Evolutionary conservation across 176 grass and related monocot species (phyloP).

Genomic region (Alopecurus myosuroides): DNA sequence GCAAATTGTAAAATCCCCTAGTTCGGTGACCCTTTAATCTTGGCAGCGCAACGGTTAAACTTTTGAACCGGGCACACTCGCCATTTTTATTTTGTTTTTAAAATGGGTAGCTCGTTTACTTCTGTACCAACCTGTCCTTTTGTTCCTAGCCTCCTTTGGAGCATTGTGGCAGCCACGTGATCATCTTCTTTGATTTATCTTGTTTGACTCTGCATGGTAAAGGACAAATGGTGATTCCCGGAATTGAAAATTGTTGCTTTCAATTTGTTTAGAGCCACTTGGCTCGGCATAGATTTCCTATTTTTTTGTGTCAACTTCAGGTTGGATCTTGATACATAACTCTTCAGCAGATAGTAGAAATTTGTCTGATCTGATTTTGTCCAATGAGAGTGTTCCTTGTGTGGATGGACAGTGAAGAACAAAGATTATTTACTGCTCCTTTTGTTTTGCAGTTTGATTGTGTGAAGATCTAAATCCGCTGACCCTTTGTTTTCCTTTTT

Average conservation of each 20-base stretch:
- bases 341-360: background rate
- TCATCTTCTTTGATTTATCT: constrained; percentile 11
- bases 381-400: background rate
- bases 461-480: background rate
- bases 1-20: too few species aligned
- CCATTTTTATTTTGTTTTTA: constrained; percentile 8
- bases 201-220: background rate
- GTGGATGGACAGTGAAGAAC: background rate
- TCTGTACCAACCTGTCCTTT: background rate
- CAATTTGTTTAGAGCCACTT: background rate
- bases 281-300: background rate
- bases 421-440: constrained; percentile 2
- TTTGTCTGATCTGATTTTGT: background rate
- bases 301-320: background rate
- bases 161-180: constrained; percentile 24
- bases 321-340: constrained; percentile 18
- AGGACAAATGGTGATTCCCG: background rate
- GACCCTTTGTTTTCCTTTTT: background rate
- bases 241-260: background rate
- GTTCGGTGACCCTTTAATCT: background rate
- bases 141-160: constrained; percentile 14
- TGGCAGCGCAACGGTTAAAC: background rate
- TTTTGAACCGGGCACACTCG: background rate
- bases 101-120: constrained; percentile 9
- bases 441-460: background rate